These are phyloP conservation scores for Argentina anserina DNA, from an alignment of 306 rosid genomes.

Conservation along the genomic window DNA sequence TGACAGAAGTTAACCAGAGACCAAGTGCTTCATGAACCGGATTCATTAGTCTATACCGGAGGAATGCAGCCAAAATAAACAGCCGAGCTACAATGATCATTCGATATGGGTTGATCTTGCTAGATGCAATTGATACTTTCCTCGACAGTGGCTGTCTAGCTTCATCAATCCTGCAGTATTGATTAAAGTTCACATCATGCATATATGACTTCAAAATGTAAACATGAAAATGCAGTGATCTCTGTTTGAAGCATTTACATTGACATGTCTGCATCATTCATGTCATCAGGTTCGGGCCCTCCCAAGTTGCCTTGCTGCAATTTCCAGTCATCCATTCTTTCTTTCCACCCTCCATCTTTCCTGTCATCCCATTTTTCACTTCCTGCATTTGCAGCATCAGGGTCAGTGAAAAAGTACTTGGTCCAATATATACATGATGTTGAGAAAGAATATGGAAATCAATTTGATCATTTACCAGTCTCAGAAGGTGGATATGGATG, in stretches of 20 bases:
- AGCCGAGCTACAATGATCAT: constrained; percentile 91
- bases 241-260: constrained; percentile 30
- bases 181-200: neutral
- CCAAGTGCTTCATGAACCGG: constrained; percentile 85
- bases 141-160: constrained; percentile 93
- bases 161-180: constrained; percentile 73
- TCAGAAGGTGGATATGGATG: constrained; percentile 73
- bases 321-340: constrained; percentile 82
- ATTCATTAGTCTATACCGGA: constrained; percentile 67
- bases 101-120: constrained; percentile 93
- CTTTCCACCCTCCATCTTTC: constrained; percentile 60
- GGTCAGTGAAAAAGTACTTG: neutral
- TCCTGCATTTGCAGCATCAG: constrained; percentile 37
- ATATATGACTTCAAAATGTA: neutral
- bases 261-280: constrained; percentile 71
- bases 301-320: constrained; percentile 68
- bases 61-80: constrained; percentile 60
- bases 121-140: constrained; percentile 88
- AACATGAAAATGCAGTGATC: neutral
- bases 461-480: constrained; percentile 33
- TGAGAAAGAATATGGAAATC: neutral
- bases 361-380: constrained; percentile 61
- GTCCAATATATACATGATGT: neutral
- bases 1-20: constrained; percentile 85
- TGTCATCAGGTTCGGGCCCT: constrained; percentile 65